Evolutionary conservation across 306 rosid genomes (phyloP).

Genomic region (Trifolium subterraneum): DNA sequence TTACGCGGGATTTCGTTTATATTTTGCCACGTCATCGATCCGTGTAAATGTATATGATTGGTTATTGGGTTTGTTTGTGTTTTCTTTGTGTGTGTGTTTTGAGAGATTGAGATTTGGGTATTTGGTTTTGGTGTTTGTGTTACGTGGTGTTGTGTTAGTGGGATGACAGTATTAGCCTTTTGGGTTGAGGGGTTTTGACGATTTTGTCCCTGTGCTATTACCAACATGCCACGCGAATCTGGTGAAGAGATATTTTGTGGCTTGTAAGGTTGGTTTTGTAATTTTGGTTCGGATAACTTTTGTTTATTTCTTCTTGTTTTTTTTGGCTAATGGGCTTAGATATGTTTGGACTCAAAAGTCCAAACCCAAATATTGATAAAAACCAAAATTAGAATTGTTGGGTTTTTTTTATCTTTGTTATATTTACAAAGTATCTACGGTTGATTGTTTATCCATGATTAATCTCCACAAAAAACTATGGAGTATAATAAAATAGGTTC

Average conservation of each 20-base stretch:
- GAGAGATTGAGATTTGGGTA: not conserved
- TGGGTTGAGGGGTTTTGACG: not conserved
- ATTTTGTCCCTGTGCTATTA: constrained; percentile 1
- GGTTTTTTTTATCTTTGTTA: too few relatives aligned
- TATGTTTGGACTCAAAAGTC: too few relatives aligned
- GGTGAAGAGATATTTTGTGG: constrained; percentile 32
- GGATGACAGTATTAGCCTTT: constrained; percentile 47
- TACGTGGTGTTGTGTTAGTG: not conserved
- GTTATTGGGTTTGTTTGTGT: constrained; percentile 48
- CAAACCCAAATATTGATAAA: too few relatives aligned
- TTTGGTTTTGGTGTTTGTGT: not conserved
- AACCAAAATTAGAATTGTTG: too few relatives aligned
- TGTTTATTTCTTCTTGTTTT: not conserved
- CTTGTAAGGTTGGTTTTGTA: constrained; percentile 34
- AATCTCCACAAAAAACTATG: too few relatives aligned
- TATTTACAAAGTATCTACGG: too few relatives aligned
- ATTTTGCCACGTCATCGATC: constrained; percentile 69
- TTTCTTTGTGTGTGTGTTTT: constrained; percentile 67
- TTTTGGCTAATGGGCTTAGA: not conserved
- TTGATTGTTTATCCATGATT: too few relatives aligned
- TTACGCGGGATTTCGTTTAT: constrained; percentile 87
- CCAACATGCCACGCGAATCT: constrained; percentile 41
- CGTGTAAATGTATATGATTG: constrained; percentile 22
- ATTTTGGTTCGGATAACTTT: not conserved
- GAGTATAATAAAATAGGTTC: too few relatives aligned